These are phyloP conservation scores for Fraxinus paxiana DNA, from an alignment of 305 asterid species.

Conservation along the genomic window DNA sequence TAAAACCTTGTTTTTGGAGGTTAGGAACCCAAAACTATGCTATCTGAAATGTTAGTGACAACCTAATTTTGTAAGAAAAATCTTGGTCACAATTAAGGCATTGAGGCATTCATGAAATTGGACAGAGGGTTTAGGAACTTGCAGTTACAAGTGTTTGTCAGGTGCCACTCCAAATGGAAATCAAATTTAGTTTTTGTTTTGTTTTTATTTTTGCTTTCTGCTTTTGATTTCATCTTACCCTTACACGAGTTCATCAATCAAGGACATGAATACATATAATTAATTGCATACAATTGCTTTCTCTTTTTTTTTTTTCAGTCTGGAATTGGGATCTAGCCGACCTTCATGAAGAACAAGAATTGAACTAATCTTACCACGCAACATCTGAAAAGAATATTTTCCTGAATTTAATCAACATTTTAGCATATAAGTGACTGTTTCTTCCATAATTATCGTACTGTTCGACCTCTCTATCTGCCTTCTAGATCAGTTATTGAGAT, in stretches of 20 bases:
- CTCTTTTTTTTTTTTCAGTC: background rate
- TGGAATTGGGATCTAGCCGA: background rate
- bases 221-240: background rate
- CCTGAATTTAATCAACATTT: background rate
- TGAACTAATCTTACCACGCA: background rate
- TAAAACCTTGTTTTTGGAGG: background rate
- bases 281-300: background rate
- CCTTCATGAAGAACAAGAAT: background rate
- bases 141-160: background rate
- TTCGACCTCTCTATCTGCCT: slow-evolving; percentile 22
- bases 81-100: background rate
- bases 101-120: background rate
- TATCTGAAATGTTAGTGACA: background rate
- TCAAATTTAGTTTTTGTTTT: background rate
- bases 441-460: background rate
- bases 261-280: background rate
- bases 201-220: background rate
- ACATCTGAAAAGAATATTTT: background rate
- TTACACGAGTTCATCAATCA: background rate
- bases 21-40: background rate
- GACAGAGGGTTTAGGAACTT: background rate
- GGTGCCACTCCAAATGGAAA: background rate
- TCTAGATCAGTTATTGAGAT: slow-evolving; percentile 31
- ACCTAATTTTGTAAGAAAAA: background rate
- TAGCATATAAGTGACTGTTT: background rate